Base-by-base conservation (phyloP, 106 monocot genomes). In the Dactylorhiza incarnata region DNA sequence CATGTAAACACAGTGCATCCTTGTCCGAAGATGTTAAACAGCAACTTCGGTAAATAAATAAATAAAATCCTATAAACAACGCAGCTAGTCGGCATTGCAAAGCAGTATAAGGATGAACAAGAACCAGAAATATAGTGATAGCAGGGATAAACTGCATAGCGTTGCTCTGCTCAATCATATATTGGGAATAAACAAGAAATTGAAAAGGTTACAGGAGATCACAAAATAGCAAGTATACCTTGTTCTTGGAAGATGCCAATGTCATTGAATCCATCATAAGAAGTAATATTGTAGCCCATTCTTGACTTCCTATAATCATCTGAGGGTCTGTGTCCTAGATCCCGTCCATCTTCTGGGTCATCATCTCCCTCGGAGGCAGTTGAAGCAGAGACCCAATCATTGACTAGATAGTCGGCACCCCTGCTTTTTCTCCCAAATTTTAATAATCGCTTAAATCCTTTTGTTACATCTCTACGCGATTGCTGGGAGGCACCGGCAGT, bases 281-380 rank as follows among this genome's bases (percentile, higher is more conserved):
- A 23, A 78, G 82, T 45, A 52, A 79, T 76, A 20, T 83, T 54
- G 52, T 80, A 85, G 16, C 86, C 88, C 84, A 85, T 86, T 80
- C 87, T 92, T 9, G 90, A 84, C 62, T 90, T 90, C 55, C 83
- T 76, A 54, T 80, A 53, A 43, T 90, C 89, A 80, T 92, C 87
- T 47, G 77, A 85, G 47, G 86, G 52, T 46, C 75, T 73, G 8
- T 53, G 73, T 72, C 78, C 75, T 51, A 83, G 53, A 83, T 91
- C 85, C 63, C 80, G 78, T 5, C 85, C 79, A 83, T 88, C 90
- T 58, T 85, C 88, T 45, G 77, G 74, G 79, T 91, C 87, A 73
- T 94, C 94, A 76, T 94, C 91, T 29, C 88, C 91, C 78, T 94
- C 94, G 20, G 94, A 94, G 58, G 85, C 82, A 45, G 94, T 94